These are phyloP conservation scores for Diutina rugosa DNA, from an alignment of 1,139 yeast species.

Conservation along the genomic window DNA sequence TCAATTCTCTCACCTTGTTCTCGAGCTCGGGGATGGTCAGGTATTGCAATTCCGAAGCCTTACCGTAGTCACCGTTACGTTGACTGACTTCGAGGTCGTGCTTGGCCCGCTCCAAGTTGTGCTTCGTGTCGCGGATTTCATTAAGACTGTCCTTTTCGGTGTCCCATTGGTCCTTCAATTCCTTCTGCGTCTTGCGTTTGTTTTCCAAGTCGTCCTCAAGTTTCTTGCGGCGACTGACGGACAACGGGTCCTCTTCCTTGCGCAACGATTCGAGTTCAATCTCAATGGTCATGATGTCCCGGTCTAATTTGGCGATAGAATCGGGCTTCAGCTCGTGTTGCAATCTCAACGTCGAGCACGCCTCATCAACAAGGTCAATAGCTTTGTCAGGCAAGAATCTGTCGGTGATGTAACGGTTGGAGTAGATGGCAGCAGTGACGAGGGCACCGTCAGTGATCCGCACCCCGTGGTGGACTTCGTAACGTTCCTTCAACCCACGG, in stretches of 20 bases:
- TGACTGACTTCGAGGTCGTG: slow-evolving; percentile 73
- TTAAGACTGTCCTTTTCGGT: slow-evolving; percentile 66
- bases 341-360: slow-evolving; percentile 84
- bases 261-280: slow-evolving; percentile 87
- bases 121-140: slow-evolving; percentile 62
- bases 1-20: slow-evolving; percentile 31
- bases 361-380: slow-evolving; percentile 91
- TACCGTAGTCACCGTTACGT: slow-evolving; percentile 74
- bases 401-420: slow-evolving; percentile 86
- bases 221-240: slow-evolving; percentile 56
- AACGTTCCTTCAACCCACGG: slow-evolving; percentile 85
- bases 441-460: slow-evolving; percentile 85
- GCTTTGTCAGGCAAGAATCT: slow-evolving; percentile 92
- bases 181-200: slow-evolving; percentile 51
- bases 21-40: slow-evolving; percentile 75
- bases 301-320: slow-evolving; percentile 78
- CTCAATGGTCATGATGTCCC: slow-evolving; percentile 85
- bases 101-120: slow-evolving; percentile 72
- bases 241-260: slow-evolving; percentile 81
- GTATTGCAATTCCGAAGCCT: slow-evolving; percentile 84
- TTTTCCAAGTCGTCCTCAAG: slow-evolving; percentile 52
- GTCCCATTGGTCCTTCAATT: slow-evolving; percentile 80
- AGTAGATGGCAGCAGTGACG: slow-evolving; percentile 85
- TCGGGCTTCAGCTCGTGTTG: slow-evolving; percentile 98
- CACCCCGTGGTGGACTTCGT: slow-evolving; percentile 98